Evolutionary conservation across 2,329 filamentous ascomycete species (phyloP).

Genomic region (Paecilomyces sp.): DNA sequence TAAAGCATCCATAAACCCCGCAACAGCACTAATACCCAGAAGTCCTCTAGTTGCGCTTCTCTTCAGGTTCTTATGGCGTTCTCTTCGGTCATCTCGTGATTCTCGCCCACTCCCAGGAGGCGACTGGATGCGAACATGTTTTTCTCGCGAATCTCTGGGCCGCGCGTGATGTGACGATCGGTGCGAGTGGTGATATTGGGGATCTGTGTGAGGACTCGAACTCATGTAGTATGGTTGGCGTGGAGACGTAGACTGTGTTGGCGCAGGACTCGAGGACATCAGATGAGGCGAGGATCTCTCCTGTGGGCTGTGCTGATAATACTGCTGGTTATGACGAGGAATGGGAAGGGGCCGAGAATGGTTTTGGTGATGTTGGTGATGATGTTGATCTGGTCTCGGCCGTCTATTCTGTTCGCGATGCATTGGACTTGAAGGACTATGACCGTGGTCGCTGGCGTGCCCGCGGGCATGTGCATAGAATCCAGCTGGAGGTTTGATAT

Average conservation of each 20-base stretch:
- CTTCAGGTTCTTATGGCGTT: slow-evolving; percentile 20
- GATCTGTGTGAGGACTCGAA: not conserved
- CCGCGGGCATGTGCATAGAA: not conserved
- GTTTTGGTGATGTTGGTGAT: too few relatives aligned
- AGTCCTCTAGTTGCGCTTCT: slow-evolving; percentile 29
- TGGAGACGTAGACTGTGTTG: not conserved
- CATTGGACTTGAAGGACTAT: not conserved
- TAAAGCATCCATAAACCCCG: slow-evolving; percentile 33
- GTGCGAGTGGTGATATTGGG: not conserved
- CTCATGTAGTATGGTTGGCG: not conserved
- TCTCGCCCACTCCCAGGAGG: slow-evolving; percentile 8
- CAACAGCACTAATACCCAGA: slow-evolving; percentile 28
- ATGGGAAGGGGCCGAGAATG: not conserved
- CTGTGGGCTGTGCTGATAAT: not conserved
- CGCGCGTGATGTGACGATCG: not conserved
- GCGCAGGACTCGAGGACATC: not conserved
- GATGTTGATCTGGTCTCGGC: not conserved
- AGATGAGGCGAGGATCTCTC: not conserved
- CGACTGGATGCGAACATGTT: slow-evolving; percentile 3
- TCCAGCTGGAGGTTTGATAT: not conserved
- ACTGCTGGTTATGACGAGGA: not conserved
- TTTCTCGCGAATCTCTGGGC: slow-evolving; percentile 8
- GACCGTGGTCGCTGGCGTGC: not conserved
- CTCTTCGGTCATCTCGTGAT: slow-evolving; percentile 2
- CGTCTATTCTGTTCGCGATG: not conserved